A percentile compares a stretch with the other conserved stretches of the same genome.
Conservation (phyloP, 805 yeast genomes). For the Yarrowia sp. region DNA sequence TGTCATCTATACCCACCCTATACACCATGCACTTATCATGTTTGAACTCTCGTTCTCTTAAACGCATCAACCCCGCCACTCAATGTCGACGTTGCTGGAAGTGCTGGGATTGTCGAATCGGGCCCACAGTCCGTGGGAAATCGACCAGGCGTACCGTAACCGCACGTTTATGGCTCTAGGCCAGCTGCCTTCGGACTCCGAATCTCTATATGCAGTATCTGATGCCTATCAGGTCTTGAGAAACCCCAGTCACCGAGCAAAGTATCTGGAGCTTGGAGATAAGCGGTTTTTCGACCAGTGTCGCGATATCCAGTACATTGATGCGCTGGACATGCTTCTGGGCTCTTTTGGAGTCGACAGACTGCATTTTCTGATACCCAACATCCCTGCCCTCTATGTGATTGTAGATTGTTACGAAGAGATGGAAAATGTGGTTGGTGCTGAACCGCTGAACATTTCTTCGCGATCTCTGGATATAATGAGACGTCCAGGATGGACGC, state of each 20-base stretch:
- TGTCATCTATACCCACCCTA: neutral
- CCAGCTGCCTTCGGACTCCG: neutral
- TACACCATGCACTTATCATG: neutral
- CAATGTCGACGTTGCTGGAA: slow-evolving; percentile 15
- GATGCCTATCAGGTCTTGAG: slow-evolving; percentile 29
- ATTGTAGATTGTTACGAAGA: neutral
- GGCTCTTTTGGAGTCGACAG: slow-evolving; percentile 18
- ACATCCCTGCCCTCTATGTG: slow-evolving; percentile 1
- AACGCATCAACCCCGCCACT: slow-evolving; percentile 15
- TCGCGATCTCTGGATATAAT: neutral
- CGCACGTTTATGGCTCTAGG: neutral
- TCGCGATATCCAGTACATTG: slow-evolving; percentile 10
- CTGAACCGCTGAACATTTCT: neutral
- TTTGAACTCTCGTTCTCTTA: neutral
- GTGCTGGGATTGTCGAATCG: neutral
- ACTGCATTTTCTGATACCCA: neutral
- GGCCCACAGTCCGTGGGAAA: neutral
- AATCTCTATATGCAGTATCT: slow-evolving; percentile 8
- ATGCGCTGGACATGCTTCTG: slow-evolving; percentile 18
- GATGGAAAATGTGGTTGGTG: neutral
- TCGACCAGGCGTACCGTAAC: slow-evolving; percentile 33
- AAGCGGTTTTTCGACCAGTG: slow-evolving; percentile 26
- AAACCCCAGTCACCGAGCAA: slow-evolving; percentile 27
- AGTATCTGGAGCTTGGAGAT: slow-evolving; percentile 28
- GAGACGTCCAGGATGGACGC: neutral